Percentiles rank a stretch among this genome's conserved stretches.
Conservation (phyloP, 768 basidiomycete genomes). For the Trichaptum fuscoviolaceum region DNA sequence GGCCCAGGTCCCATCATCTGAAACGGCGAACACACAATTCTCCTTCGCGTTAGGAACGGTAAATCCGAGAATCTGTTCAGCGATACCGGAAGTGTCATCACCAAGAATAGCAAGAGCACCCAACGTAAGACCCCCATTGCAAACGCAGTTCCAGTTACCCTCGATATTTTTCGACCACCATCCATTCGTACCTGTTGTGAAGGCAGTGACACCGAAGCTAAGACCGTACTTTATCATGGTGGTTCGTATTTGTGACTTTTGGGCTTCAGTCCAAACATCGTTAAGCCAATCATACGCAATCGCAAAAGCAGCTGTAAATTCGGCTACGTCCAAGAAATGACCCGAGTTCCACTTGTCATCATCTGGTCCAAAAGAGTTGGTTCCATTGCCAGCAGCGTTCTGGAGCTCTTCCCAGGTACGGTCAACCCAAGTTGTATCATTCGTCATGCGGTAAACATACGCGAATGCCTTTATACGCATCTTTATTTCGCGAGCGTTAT, state of each 20-base stretch:
- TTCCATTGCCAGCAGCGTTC: conserved; percentile 74
- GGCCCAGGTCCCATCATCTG: conserved; percentile 81
- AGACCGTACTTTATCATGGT: conserved; percentile 81
- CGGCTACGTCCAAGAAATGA: conserved; percentile 92
- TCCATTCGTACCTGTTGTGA: conserved; percentile 29
- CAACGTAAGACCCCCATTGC: conserved; percentile 85
- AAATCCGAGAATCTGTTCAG: conserved; percentile 56
- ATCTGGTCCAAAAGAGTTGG: conserved; percentile 58
- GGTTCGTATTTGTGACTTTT: conserved; percentile 60
- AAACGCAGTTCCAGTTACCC: conserved; percentile 99
- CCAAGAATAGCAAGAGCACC: conserved; percentile 86
- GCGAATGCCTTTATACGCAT: conserved; percentile 87
- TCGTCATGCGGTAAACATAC: conserved; percentile 87
- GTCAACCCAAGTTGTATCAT: conserved; percentile 89
- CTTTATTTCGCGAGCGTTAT: conserved; percentile 86
- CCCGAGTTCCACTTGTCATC: conserved; percentile 73
- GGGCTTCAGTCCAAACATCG: conserved; percentile 70
- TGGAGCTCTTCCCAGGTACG: conserved; percentile 78
- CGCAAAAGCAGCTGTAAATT: conserved; percentile 84
- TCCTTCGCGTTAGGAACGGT: conserved; percentile 69
- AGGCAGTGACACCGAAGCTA: conserved; percentile 52
- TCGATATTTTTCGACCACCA: conserved; percentile 59
- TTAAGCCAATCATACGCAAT: conserved; percentile 98
- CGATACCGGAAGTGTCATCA: conserved; percentile 73
- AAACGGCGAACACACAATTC: conserved; percentile 65